Evolutionary conservation across 306 rosid genomes (phyloP).

Genomic region (Quercus wislizeni): DNA sequence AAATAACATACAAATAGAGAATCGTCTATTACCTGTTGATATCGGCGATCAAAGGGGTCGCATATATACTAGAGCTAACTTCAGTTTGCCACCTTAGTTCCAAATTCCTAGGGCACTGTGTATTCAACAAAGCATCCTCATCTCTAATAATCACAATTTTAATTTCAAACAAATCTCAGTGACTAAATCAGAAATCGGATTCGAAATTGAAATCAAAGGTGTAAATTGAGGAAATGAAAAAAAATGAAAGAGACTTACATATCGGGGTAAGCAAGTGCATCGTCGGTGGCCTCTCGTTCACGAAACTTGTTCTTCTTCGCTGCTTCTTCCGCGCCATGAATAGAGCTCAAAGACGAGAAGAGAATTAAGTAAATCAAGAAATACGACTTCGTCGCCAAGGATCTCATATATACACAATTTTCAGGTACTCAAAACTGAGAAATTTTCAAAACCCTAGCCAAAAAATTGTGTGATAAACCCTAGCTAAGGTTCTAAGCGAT

Average conservation of each 20-base stretch:
- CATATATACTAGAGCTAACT: constrained; percentile 96
- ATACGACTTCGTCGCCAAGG: constrained; percentile 20
- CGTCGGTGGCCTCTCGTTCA: constrained; percentile 89
- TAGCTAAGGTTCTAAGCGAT: too few relatives aligned
- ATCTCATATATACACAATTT: constrained; percentile 45
- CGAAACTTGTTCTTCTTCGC: constrained; percentile 64
- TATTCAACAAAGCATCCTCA: constrained; percentile 83
- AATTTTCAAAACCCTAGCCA: too few relatives aligned
- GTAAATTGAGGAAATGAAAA: background rate
- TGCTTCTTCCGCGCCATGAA: constrained; percentile 41
- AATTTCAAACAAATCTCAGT: background rate
- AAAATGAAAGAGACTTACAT: constrained; percentile 39
- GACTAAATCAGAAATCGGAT: constrained; percentile 1
- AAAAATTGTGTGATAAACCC: too few relatives aligned
- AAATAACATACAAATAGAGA: background rate
- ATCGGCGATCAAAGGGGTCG: constrained; percentile 90
- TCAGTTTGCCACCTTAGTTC: constrained; percentile 99
- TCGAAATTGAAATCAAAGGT: background rate
- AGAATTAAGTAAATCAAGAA: constrained; percentile 46
- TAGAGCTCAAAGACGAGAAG: constrained; percentile 29
- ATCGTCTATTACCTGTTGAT: constrained; percentile 62
- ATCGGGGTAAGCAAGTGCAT: constrained; percentile 71
- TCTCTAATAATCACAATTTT: constrained; percentile 40
- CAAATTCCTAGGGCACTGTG: constrained; percentile 88
- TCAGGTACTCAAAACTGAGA: too few relatives aligned